Percentiles rank a stretch among this genome's conserved stretches.
phyloP scores from a whole-genome alignment of 192 early-diverging fungal species.

The Podila minutissima region DNA sequence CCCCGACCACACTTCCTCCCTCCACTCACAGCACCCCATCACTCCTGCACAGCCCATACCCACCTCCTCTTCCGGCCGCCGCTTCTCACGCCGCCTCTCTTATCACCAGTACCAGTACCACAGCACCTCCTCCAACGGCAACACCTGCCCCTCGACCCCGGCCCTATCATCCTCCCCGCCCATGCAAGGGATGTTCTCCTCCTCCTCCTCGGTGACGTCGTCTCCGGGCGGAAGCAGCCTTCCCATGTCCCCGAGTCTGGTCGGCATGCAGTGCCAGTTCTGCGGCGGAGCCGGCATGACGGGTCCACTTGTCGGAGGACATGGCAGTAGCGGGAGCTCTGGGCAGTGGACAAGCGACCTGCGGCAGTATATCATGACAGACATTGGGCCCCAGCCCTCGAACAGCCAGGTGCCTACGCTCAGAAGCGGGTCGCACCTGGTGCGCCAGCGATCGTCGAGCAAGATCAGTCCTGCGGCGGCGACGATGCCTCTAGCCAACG shows the following conservation, averaged over 20 bases:
- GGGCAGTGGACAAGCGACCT: constrained; percentile 37
- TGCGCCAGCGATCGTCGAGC: background rate
- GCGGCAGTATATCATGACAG: constrained; percentile 44
- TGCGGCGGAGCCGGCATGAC: background rate
- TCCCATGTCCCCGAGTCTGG: background rate
- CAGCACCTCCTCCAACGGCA: background rate
- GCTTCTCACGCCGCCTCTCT: background rate
- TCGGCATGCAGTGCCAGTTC: background rate
- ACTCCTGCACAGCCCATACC: background rate
- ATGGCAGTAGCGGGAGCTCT: too few species aligned
- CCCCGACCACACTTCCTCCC: background rate
- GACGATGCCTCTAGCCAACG: background rate
- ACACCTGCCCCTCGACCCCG: background rate
- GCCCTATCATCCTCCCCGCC: background rate
- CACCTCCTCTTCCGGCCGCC: background rate
- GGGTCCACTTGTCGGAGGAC: background rate
- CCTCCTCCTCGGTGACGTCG: background rate
- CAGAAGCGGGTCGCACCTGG: background rate
- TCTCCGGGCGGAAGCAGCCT: background rate
- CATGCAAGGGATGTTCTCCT: background rate
- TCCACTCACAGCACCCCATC: background rate
- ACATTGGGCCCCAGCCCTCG: constrained; percentile 48
- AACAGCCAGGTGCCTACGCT: constrained; percentile 34
- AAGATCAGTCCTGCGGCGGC: background rate
- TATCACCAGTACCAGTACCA: background rate